A percentile compares a stretch with the other conserved stretches of the same genome.
Evolutionary conservation across 2,329 filamentous ascomycete genomes (phyloP).

Genomic region (Drechslerella dactyloides): DNA sequence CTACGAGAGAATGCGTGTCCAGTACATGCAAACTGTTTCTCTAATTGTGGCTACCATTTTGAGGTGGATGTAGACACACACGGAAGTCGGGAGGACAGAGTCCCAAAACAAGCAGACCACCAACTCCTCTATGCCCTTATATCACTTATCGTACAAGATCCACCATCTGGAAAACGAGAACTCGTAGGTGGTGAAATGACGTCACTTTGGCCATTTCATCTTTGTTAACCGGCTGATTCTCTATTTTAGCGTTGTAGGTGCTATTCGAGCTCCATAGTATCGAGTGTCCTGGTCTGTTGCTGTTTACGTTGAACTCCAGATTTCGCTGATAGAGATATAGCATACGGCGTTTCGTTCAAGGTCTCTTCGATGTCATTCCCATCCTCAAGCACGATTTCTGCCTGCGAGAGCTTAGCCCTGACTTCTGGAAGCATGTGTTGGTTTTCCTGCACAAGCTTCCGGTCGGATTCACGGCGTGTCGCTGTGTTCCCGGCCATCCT

Average conservation of each 20-base stretch:
- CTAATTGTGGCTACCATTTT: too few relatives aligned
- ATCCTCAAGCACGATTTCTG: slow-evolving; percentile 3
- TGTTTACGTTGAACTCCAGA: slow-evolving; percentile 7
- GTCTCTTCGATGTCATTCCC: slow-evolving; percentile 13
- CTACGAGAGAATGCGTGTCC: too few relatives aligned
- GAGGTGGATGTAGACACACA: too few relatives aligned
- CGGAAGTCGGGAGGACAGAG: too few relatives aligned
- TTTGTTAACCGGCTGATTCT: neutral
- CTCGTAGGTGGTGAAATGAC: too few relatives aligned
- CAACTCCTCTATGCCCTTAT: too few relatives aligned
- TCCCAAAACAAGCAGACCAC: too few relatives aligned
- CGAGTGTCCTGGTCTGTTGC: slow-evolving; percentile 20
- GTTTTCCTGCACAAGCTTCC: slow-evolving; percentile 89
- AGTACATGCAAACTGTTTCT: too few relatives aligned
- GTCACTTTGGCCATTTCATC: neutral
- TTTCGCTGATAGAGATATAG: slow-evolving; percentile 33
- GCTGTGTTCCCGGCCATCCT: slow-evolving; percentile 91
- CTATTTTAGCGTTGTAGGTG: neutral
- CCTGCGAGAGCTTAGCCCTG: slow-evolving; percentile 34
- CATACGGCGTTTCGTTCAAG: slow-evolving; percentile 26
- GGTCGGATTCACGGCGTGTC: slow-evolving; percentile 76
- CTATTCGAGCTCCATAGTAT: slow-evolving; percentile 46
- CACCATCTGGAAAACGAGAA: too few relatives aligned
- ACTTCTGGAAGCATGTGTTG: slow-evolving; percentile 79
- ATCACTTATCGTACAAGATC: too few relatives aligned